Conservation (phyloP, 148 eudicot genomes). For the Rhododendron molle region DNA sequence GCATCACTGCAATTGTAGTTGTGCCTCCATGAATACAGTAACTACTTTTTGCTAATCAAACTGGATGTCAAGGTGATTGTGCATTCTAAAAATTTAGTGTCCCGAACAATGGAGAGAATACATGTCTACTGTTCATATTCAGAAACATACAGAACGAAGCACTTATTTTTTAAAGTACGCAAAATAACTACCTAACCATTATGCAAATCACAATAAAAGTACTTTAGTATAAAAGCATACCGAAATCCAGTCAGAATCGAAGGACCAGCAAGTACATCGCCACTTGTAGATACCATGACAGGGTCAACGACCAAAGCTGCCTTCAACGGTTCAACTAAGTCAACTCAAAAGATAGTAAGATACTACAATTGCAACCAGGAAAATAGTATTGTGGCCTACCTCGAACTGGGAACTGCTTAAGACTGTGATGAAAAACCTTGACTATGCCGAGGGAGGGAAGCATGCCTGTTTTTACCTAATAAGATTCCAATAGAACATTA, state of each 20-base stretch:
- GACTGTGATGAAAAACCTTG: slow-evolving; percentile 50
- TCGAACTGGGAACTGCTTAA: slow-evolving; percentile 64
- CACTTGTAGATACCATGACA: slow-evolving; percentile 97
- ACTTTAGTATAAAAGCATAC: slow-evolving; percentile 28
- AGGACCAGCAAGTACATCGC: slow-evolving; percentile 78
- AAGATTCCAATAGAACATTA: slow-evolving; percentile 9
- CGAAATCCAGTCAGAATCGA: slow-evolving; percentile 58
- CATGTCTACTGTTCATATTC: neutral
- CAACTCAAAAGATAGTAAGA: slow-evolving; percentile 17
- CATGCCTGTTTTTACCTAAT: slow-evolving; percentile 95
- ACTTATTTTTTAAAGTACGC: neutral
- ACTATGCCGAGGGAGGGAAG: slow-evolving; percentile 76
- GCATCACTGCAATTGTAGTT: too few species aligned
- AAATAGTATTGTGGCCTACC: slow-evolving; percentile 36
- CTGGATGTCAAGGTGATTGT: neutral
- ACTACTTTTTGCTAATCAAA: neutral
- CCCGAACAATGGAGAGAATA: neutral
- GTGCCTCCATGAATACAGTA: neutral
- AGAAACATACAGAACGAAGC: neutral
- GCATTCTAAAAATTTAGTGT: neutral
- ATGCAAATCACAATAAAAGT: neutral
- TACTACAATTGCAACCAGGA: slow-evolving; percentile 10
- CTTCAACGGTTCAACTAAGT: slow-evolving; percentile 37
- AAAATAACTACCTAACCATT: neutral
- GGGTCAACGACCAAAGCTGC: slow-evolving; percentile 96